A percentile compares a stretch with the other conserved stretches of the same genome.
These are phyloP conservation scores for Cercophora scortea DNA, from an alignment of 495 filamentous ascomycete genomes.

Conservation along the genomic window DNA sequence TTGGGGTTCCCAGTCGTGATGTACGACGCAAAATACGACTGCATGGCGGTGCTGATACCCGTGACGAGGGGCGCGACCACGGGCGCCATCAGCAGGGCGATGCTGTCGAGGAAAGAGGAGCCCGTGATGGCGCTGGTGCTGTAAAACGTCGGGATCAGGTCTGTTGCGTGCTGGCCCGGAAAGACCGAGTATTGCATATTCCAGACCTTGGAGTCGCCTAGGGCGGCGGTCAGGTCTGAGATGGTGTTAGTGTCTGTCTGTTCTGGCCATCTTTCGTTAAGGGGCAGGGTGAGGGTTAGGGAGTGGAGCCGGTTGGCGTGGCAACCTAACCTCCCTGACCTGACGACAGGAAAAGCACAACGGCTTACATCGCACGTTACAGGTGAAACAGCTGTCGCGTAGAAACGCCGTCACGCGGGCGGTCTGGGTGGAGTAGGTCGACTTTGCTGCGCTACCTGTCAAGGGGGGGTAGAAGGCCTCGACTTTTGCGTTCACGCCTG, in stretches of 20 bases:
- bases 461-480: conserved; percentile 28
- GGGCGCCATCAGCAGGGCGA: conserved; percentile 22
- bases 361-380: conserved; percentile 28
- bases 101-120: conserved; percentile 23
- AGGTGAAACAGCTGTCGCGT: conserved; percentile 29
- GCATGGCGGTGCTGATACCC: conserved; percentile 29
- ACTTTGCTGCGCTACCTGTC: neutral
- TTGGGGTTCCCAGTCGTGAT: conserved; percentile 31
- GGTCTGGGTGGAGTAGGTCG: conserved; percentile 22
- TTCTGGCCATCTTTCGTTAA: neutral
- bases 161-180: conserved; percentile 24
- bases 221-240: conserved; percentile 24
- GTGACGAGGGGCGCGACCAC: conserved; percentile 23
- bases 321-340: neutral
- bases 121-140: conserved; percentile 18
- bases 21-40: conserved; percentile 33
- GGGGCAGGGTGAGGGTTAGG: neutral
- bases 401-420: conserved; percentile 26
- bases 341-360: neutral
- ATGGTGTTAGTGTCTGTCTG: neutral
- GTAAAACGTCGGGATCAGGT: conserved; percentile 30
- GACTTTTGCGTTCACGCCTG: conserved; percentile 23
- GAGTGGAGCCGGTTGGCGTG: neutral
- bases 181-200: conserved; percentile 32
- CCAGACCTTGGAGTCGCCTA: conserved; percentile 18